Conservation (phyloP, 768 basidiomycete genomes). For the Lactifluus volemus region DNA sequence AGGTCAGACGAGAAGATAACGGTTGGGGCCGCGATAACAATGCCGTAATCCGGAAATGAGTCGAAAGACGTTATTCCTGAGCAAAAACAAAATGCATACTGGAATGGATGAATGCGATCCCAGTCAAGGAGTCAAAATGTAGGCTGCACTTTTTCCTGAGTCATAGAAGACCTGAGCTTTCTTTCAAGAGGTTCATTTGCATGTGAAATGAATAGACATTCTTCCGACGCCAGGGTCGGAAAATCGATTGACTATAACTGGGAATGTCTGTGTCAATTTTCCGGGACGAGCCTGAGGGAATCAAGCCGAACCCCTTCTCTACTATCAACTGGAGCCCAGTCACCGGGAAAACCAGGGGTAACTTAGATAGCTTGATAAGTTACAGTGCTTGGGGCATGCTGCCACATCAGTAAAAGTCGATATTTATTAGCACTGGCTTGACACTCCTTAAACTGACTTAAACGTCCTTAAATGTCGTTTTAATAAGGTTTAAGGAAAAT, state of each 20-base stretch:
- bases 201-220: neutral
- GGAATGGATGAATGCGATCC: neutral
- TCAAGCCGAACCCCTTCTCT: neutral
- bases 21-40: neutral
- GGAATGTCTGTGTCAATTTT: neutral
- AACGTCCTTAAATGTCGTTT: too few species aligned
- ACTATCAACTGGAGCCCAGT: neutral
- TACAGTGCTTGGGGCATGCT: neutral
- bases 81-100: neutral
- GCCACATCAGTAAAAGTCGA: too few species aligned
- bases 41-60: constrained; percentile 29
- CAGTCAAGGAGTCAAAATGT: neutral
- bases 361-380: neutral
- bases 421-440: too few species aligned
- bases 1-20: neutral
- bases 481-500: too few species aligned
- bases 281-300: neutral
- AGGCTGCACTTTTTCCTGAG: neutral
- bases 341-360: neutral
- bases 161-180: neutral
- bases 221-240: neutral
- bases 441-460: too few species aligned
- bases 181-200: neutral
- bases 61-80: constrained; percentile 41
- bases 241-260: neutral